Percentiles rank a stretch among this genome's conserved stretches.
phyloP scores from a whole-genome alignment of 495 filamentous ascomycete genomes.

The Xylaria cubensis region DNA sequence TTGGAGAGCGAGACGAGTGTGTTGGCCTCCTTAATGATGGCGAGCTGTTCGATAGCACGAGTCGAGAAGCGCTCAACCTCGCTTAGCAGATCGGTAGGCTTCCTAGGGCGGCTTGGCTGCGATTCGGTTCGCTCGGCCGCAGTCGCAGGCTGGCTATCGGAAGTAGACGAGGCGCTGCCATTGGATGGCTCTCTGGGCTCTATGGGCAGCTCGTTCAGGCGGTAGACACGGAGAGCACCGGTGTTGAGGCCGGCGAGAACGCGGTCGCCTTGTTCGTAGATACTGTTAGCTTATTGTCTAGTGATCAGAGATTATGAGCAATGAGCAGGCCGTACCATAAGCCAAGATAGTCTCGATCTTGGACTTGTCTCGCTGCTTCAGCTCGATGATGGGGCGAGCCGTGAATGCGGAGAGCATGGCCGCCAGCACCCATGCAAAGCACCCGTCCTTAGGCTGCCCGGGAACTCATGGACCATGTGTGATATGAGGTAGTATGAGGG shows the following conservation, averaged over 20 bases:
- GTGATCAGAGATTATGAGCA: too few species aligned
- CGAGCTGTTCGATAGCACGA: slow-evolving; percentile 87
- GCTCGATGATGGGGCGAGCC: slow-evolving; percentile 94
- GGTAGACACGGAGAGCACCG: slow-evolving; percentile 88
- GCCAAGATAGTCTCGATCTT: slow-evolving; percentile 93
- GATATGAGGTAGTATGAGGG: not conserved
- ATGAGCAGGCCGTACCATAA: slow-evolving; percentile 63
- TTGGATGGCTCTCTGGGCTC: slow-evolving; percentile 28
- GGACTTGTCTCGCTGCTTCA: slow-evolving; percentile 91
- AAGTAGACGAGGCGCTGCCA: slow-evolving; percentile 22
- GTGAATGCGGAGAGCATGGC: slow-evolving; percentile 98
- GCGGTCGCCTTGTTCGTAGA: slow-evolving; percentile 69
- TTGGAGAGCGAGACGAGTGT: slow-evolving; percentile 90
- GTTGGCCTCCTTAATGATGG: slow-evolving; percentile 92
- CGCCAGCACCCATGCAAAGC: slow-evolving; percentile 35
- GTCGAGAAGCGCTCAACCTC: slow-evolving; percentile 94
- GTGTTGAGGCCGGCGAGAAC: slow-evolving; percentile 90
- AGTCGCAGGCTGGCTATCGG: slow-evolving; percentile 12
- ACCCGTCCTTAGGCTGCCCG: slow-evolving; percentile 24
- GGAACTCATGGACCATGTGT: slow-evolving; percentile 23
- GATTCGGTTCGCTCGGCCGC: slow-evolving; percentile 20
- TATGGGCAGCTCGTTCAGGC: slow-evolving; percentile 68
- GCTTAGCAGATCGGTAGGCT: slow-evolving; percentile 81
- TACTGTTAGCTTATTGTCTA: slow-evolving; percentile 11
- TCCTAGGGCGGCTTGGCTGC: slow-evolving; percentile 43